Base-by-base conservation (phyloP, 805 yeast species). In the Saccharomycopsis fermentans region DNA sequence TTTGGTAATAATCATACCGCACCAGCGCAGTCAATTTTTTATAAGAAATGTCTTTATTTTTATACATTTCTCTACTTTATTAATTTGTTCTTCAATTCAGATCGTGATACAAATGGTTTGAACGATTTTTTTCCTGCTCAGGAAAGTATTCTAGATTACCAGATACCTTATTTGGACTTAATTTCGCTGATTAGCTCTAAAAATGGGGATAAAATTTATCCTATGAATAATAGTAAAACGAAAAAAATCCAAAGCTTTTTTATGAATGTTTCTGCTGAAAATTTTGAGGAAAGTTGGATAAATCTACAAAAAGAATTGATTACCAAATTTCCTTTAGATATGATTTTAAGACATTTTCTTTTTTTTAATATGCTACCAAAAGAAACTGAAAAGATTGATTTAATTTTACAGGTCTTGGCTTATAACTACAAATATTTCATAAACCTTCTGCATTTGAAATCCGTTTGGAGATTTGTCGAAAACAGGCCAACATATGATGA, bases 301-400 rank as follows among this genome's bases (percentile, higher is more conserved):
- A 43, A 43, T 1, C 12, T 21, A 3, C 50, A 43, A 24, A 9
- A 43, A 21, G 4, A 16, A 12, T 24, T 43, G 9, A 14, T 43
- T 21, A 43, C 50, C 6, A 19, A 36, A 6, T 39, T 61, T 61
- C 87, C 94, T 0, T 64, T 87, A 17, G 94, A 87, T 64, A 72
- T 87, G 59, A 76, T 91, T 0, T 68, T 87, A 55, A 71, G 91
- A 48, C 79, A 78, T 63, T 76, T 86, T 55, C 68, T 87, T 48
- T 74, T 82, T 73, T 70, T 76, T 54, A 76, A 81, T 58, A 81
- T 81, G 57, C 70, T 87, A 27, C 94, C 94, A 0, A 77, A 75
- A 61, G 94, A 87, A 65, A 73, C 89, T 0, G 92, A 86, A 66
- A 91, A 87, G 65, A 86, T 87, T 55, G 92, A 87, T 64, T 73